Conservation (phyloP, 2,329 filamentous ascomycete genomes). For the Diaporthe amygdali region DNA sequence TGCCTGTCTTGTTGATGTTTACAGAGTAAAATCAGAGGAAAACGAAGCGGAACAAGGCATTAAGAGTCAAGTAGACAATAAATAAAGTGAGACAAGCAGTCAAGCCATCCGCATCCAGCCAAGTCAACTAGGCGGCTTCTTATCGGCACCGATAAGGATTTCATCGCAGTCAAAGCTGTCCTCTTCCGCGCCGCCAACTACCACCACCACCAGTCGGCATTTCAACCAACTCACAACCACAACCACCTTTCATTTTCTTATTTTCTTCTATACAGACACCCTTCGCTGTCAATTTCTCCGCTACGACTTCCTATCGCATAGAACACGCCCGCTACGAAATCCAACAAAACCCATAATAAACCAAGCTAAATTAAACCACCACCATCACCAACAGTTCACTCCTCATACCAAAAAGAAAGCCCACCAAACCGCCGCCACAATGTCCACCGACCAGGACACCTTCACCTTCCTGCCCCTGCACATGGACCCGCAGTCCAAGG, state of each 20-base stretch:
- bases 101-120: not conserved
- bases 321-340: not conserved
- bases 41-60: too few species aligned
- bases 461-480: slow-evolving; percentile 84
- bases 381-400: not conserved
- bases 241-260: not conserved
- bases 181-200: slow-evolving; percentile 7
- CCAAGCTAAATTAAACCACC: not conserved
- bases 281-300: too few species aligned
- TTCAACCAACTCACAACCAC: not conserved
- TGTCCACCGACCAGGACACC: slow-evolving; percentile 61
- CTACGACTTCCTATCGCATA: not conserved
- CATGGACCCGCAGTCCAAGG: slow-evolving; percentile 83
- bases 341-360: not conserved
- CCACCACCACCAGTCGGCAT: not conserved
- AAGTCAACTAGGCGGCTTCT: not conserved
- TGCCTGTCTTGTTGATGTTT: not conserved
- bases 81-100: too few species aligned
- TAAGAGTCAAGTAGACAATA: too few species aligned
- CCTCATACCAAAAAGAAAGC: not conserved
- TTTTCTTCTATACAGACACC: not conserved
- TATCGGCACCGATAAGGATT: slow-evolving; percentile 20
- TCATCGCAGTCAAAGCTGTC: slow-evolving; percentile 13
- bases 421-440: not conserved
- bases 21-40: not conserved